These are phyloP conservation scores for Lactarius tabidus DNA, from an alignment of 768 basidiomycete species.

Conservation along the genomic window DNA sequence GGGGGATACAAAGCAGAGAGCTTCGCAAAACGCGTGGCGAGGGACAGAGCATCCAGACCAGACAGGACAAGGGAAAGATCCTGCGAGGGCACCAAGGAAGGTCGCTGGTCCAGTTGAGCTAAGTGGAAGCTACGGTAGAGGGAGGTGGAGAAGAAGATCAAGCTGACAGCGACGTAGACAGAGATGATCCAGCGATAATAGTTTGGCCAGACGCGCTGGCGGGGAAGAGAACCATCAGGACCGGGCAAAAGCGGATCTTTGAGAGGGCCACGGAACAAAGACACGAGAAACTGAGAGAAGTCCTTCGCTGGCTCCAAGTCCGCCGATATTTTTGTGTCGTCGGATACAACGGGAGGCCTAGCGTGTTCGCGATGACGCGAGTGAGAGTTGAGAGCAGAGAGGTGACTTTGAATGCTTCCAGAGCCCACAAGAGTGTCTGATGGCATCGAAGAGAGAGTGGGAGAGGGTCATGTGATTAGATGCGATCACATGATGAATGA, in stretches of 20 bases:
- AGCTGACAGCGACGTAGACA: conserved; percentile 18
- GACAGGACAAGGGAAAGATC: conserved; percentile 1
- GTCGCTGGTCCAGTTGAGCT: neutral
- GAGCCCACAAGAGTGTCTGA: conserved; percentile 1
- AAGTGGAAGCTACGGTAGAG: conserved; percentile 13
- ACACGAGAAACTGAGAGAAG: neutral
- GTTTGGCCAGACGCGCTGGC: conserved; percentile 4
- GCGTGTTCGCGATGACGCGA: conserved; percentile 13
- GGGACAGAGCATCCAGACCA: conserved; percentile 8
- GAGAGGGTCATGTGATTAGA: conserved; percentile 10
- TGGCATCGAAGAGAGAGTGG: too few species aligned
- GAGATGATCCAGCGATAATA: conserved; percentile 20
- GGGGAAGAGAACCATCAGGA: conserved; percentile 4
- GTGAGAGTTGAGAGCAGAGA: conserved; percentile 13
- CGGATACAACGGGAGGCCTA: neutral
- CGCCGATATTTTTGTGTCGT: neutral
- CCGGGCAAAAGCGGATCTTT: neutral
- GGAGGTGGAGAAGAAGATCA: conserved; percentile 21
- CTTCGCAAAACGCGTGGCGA: conserved; percentile 25
- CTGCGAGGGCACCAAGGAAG: neutral
- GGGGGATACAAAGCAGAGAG: conserved; percentile 28
- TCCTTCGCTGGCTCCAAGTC: neutral
- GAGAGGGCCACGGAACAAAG: neutral
- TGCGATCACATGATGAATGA: conserved; percentile 21
- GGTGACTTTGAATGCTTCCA: conserved; percentile 19